Conservation (phyloP, 805 yeast genomes). For the Saccharomycopsis sp. region DNA sequence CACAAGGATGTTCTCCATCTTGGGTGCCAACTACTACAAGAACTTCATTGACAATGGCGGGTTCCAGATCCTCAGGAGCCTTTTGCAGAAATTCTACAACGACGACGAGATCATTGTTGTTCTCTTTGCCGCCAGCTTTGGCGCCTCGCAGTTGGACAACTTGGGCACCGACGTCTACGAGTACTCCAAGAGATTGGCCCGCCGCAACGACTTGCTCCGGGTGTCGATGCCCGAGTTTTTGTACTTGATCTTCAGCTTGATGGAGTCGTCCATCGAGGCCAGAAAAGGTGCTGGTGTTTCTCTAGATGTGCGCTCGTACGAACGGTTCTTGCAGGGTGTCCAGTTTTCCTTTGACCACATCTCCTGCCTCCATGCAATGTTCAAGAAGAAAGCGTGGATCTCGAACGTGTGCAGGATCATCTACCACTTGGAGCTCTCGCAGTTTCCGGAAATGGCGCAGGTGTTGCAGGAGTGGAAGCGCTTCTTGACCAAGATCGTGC, state of each 20-base stretch:
- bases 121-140: conserved; percentile 38
- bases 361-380: conserved; percentile 25
- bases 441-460: conserved; percentile 1
- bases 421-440: conserved; percentile 20
- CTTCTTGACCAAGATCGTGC: conserved; percentile 9
- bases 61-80: conserved; percentile 36
- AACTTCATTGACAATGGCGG: conserved; percentile 48
- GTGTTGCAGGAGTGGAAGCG: conserved; percentile 2
- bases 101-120: conserved; percentile 34
- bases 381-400: conserved; percentile 28
- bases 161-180: conserved; percentile 20
- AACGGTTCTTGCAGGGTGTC: conserved; percentile 24
- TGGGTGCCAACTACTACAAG: conserved; percentile 39
- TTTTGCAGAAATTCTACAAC: conserved; percentile 39
- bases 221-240: conserved; percentile 39
- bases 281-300: conserved; percentile 2
- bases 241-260: conserved; percentile 28
- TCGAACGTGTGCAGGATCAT: conserved; percentile 31
- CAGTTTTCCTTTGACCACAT: conserved; percentile 29
- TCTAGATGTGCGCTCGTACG: conserved; percentile 23
- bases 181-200: conserved; percentile 20
- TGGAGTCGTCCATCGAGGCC: conserved; percentile 23
- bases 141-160: conserved; percentile 28
- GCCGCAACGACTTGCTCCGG: conserved; percentile 20
- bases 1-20: conserved; percentile 37